These are phyloP conservation scores for Desmodesmus armatus DNA, from an alignment of 139 green algal genomes.

Conservation along the genomic window DNA sequence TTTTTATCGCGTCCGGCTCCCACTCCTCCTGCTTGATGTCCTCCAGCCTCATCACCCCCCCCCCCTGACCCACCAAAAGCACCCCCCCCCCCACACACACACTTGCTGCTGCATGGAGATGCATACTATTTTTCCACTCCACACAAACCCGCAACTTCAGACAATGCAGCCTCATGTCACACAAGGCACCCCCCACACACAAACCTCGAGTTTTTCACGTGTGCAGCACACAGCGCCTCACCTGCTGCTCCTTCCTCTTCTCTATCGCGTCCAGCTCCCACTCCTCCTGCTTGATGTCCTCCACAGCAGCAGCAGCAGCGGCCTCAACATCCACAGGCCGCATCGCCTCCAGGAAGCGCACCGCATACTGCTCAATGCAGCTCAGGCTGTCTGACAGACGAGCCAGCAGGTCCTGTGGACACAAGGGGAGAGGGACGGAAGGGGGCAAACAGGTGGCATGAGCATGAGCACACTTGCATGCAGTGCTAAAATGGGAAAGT, in stretches of 20 bases:
- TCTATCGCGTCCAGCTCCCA: slow-evolving; percentile 79
- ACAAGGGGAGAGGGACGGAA: background rate
- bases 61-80: background rate
- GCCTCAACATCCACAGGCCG: slow-evolving; percentile 54
- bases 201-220: background rate
- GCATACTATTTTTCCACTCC: no score
- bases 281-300: slow-evolving; percentile 59
- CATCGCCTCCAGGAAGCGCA: slow-evolving; percentile 38
- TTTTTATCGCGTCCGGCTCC: slow-evolving; percentile 73
- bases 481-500: no score
- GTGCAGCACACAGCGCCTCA: background rate
- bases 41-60: background rate
- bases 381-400: slow-evolving; percentile 53
- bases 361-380: slow-evolving; percentile 64
- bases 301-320: slow-evolving; percentile 34
- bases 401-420: slow-evolving; percentile 51
- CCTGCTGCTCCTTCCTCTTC: slow-evolving; percentile 67
- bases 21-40: background rate
- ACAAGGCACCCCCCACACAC: background rate
- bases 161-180: background rate
- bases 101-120: background rate
- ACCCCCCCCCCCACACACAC: background rate
- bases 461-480: no score
- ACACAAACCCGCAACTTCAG: background rate
- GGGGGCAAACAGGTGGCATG: background rate